phyloP scores from a whole-genome alignment of 2,329 filamentous ascomycete species.

The Xylaria sp. region DNA sequence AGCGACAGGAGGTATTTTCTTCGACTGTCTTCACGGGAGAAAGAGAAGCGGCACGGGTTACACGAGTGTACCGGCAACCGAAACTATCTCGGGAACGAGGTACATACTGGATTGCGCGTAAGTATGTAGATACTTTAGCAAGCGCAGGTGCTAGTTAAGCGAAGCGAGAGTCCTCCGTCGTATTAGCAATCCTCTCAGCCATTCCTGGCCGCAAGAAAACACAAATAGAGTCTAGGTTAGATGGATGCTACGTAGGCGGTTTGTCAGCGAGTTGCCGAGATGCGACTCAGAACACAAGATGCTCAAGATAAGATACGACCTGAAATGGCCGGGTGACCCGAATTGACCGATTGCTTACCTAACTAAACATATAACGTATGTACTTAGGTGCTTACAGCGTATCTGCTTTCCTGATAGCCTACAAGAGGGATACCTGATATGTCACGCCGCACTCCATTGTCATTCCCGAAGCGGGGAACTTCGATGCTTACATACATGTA shows the following conservation, averaged over 20 bases:
- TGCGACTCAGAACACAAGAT: background rate
- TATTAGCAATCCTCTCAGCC: constrained; percentile 34
- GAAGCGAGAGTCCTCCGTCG: constrained; percentile 5
- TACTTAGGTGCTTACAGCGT: too few species aligned
- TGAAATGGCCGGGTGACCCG: too few species aligned
- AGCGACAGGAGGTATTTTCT: background rate
- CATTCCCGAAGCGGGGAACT: constrained; percentile 24
- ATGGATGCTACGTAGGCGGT: constrained; percentile 10
- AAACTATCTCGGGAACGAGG: constrained; percentile 15
- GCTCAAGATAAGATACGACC: background rate
- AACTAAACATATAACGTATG: too few species aligned
- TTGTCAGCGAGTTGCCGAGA: constrained; percentile 19
- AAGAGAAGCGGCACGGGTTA: constrained; percentile 5
- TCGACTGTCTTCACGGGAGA: background rate
- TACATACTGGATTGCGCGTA: too few species aligned
- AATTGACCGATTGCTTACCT: too few species aligned
- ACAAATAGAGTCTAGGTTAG: constrained; percentile 8
- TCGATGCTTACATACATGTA: background rate
- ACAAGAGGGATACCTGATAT: background rate
- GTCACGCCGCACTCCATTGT: constrained; percentile 5
- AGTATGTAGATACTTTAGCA: background rate
- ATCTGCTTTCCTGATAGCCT: background rate
- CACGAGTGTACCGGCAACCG: constrained; percentile 20
- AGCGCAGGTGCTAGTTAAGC: constrained; percentile 26
- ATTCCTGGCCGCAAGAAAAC: constrained; percentile 12